Evolutionary conservation across 2,329 filamentous ascomycete species (phyloP).

Genomic region (Ophiostoma ips): DNA sequence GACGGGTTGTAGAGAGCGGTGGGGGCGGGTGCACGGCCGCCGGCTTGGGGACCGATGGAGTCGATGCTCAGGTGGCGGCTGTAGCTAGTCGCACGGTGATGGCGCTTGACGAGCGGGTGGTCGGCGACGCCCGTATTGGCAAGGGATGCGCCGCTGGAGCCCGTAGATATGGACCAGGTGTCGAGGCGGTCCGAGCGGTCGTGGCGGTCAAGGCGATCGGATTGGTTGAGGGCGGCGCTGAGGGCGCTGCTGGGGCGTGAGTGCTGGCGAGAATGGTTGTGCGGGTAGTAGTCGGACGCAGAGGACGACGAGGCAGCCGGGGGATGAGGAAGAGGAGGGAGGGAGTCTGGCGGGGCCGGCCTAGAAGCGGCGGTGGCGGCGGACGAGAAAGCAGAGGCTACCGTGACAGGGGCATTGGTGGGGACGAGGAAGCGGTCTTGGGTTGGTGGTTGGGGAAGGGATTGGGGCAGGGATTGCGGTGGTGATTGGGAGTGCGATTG

Average conservation of each 20-base stretch:
- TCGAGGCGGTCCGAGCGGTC: conserved; percentile 23
- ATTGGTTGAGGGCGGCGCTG: conserved; percentile 22
- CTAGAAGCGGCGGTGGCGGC: not conserved
- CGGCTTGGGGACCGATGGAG: conserved; percentile 19
- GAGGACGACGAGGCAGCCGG: conserved; percentile 6
- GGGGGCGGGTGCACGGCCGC: conserved; percentile 6
- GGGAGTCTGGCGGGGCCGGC: conserved; percentile 3
- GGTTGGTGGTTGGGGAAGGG: not conserved
- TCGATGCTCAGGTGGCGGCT: conserved; percentile 31
- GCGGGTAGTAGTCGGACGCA: conserved; percentile 6
- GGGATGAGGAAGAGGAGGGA: not conserved
- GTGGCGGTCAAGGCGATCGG: conserved; percentile 27
- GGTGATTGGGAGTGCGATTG: no score
- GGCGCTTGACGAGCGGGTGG: conserved; percentile 15
- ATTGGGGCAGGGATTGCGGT: not conserved
- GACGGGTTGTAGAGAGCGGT: not conserved
- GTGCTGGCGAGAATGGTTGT: conserved; percentile 15
- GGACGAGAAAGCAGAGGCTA: not conserved
- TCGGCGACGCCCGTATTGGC: conserved; percentile 5
- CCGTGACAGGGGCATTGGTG: not conserved
- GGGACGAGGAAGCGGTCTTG: not conserved
- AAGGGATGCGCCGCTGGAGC: conserved; percentile 31
- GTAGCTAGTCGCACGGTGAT: conserved; percentile 21
- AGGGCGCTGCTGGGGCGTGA: conserved; percentile 25
- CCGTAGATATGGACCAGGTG: conserved; percentile 36